phyloP scores from a whole-genome alignment of 805 yeast genomes.

The Myxozyma kluyveri region DNA sequence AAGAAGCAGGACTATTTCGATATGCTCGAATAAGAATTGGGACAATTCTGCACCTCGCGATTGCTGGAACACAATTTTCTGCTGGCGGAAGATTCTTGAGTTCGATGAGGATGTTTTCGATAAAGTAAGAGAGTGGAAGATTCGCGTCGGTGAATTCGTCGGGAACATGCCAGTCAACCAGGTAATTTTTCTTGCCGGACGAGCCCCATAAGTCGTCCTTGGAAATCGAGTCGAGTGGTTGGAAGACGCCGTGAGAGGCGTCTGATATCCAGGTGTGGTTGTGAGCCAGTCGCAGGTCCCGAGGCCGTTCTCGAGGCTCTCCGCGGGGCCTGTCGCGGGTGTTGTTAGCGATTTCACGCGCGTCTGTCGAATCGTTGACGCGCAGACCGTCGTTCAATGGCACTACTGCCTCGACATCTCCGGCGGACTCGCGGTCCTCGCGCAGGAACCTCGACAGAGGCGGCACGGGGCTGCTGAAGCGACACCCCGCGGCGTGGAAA shows the following conservation, averaged over 20 bases:
- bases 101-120: conserved; percentile 6
- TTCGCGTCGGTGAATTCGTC: conserved; percentile 5
- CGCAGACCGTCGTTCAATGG: too few species aligned
- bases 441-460: too few species aligned
- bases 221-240: background rate
- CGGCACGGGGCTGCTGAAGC: background rate
- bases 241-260: conserved; percentile 9
- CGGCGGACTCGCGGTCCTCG: too few species aligned
- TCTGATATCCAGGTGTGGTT: conserved; percentile 1
- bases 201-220: background rate
- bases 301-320: background rate
- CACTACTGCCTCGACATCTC: too few species aligned
- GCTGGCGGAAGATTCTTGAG: conserved; percentile 3
- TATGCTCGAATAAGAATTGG: conserved; percentile 20
- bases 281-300: conserved; percentile 3
- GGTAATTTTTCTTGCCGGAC: background rate
- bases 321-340: background rate
- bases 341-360: background rate
- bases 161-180: background rate
- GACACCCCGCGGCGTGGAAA: background rate
- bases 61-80: background rate
- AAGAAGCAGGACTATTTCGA: conserved; percentile 8
- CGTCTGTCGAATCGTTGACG: background rate
- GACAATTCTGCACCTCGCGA: conserved; percentile 1
- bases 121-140: conserved; percentile 12